phyloP scores from a whole-genome alignment of 2,329 filamentous ascomycete species.

The Parastagonospora nodorum region DNA sequence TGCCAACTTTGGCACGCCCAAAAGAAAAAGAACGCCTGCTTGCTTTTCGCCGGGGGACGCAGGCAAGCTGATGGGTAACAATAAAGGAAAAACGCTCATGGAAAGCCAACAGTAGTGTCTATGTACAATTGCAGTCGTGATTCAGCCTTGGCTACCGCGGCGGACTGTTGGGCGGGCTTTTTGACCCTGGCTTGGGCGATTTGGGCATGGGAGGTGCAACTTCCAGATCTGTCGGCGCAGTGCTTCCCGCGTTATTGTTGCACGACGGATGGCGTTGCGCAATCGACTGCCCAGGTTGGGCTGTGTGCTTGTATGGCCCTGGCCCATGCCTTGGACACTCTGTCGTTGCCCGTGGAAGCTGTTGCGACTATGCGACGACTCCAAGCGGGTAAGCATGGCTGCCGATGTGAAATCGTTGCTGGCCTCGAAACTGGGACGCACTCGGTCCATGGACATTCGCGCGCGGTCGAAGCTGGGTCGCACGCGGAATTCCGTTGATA shows the following conservation, averaged over 20 bases:
- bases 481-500: slow-evolving; percentile 49
- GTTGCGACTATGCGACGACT: slow-evolving; percentile 61
- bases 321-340: slow-evolving; percentile 6
- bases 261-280: slow-evolving; percentile 38
- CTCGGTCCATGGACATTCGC: slow-evolving; percentile 83
- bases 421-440: slow-evolving; percentile 81
- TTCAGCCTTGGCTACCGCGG: slow-evolving; percentile 5
- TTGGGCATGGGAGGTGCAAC: slow-evolving; percentile 26
- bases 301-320: slow-evolving; percentile 12
- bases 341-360: slow-evolving; percentile 24
- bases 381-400: slow-evolving; percentile 80
- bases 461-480: slow-evolving; percentile 88
- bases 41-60: too few species aligned
- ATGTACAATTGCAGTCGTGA: slow-evolving; percentile 5
- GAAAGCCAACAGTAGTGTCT: neutral
- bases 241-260: slow-evolving; percentile 41
- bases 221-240: slow-evolving; percentile 27
- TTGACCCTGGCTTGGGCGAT: slow-evolving; percentile 28
- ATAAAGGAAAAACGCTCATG: slow-evolving; percentile 1
- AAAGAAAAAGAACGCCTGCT: slow-evolving; percentile 4
- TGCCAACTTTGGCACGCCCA: slow-evolving; percentile 1
- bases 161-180: slow-evolving; percentile 29
- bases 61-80: slow-evolving; percentile 1
- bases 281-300: slow-evolving; percentile 32
- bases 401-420: slow-evolving; percentile 92